Conservation (phyloP, 164 flowering plant species). For the Vitis rupestris region DNA sequence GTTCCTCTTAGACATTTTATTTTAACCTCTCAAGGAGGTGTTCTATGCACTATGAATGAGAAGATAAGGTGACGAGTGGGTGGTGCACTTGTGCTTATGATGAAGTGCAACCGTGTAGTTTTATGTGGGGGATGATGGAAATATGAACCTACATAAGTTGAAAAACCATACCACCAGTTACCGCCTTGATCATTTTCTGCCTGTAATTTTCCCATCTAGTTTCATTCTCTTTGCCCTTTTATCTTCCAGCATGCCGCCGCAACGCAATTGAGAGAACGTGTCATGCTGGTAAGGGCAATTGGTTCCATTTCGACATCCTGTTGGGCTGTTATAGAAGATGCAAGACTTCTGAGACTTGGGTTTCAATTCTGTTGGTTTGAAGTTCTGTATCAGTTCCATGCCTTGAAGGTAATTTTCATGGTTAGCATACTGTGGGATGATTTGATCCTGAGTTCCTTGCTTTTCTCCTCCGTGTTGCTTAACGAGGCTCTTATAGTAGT, state of each 20-base stretch:
- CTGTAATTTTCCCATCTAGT: conserved; percentile 13
- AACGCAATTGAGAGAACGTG: conserved; percentile 1
- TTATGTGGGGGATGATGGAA: too few relatives aligned
- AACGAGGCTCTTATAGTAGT: conserved; percentile 40
- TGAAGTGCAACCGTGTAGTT: too few relatives aligned
- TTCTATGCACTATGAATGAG: too few relatives aligned
- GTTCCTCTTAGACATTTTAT: too few relatives aligned
- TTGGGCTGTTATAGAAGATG: conserved; percentile 27
- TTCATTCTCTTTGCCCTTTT: conserved; percentile 31
- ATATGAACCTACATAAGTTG: too few relatives aligned
- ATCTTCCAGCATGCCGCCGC: conserved; percentile 11
- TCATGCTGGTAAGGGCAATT: conserved; percentile 39
- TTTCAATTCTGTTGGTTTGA: conserved; percentile 12
- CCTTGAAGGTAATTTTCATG: conserved; percentile 5
- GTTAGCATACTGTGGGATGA: background rate
- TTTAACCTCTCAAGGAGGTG: too few relatives aligned
- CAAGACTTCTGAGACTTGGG: conserved; percentile 29
- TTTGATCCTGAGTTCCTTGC: conserved; percentile 2
- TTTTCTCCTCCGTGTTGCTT: conserved; percentile 40
- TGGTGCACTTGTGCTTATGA: too few relatives aligned
- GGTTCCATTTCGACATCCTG: conserved; percentile 37
- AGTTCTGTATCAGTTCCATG: conserved; percentile 5
- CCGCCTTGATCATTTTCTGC: background rate
- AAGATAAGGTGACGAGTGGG: too few relatives aligned
- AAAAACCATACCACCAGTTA: background rate